Conservation (phyloP, 192 early-diverging fungal genomes). For the Podila epicladia region DNA sequence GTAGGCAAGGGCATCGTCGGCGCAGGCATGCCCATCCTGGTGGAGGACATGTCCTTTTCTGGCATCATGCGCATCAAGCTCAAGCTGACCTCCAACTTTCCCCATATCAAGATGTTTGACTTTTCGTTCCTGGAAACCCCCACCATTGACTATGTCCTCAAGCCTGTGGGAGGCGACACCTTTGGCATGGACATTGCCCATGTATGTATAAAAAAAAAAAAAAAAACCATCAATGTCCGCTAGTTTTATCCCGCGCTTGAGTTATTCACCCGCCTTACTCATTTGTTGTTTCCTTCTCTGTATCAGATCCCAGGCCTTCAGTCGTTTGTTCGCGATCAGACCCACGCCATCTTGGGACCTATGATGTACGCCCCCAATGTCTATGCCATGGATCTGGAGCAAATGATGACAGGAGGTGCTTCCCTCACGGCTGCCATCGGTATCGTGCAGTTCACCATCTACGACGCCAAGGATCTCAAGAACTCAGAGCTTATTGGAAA, state of each 20-base stretch:
- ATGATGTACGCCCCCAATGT: constrained; percentile 90
- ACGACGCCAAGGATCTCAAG: constrained; percentile 82
- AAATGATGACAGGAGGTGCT: constrained; percentile 74
- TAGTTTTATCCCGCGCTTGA: neutral
- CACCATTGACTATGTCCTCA: constrained; percentile 86
- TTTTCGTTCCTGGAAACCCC: constrained; percentile 88
- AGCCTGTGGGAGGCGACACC: constrained; percentile 88
- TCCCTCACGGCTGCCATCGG: constrained; percentile 78
- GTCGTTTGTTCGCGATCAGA: constrained; percentile 77
- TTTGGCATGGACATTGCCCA: constrained; percentile 90
- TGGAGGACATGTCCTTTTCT: constrained; percentile 87
- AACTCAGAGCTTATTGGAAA: constrained; percentile 90
- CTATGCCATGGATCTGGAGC: constrained; percentile 81
- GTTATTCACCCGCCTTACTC: neutral
- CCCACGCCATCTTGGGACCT: constrained; percentile 76
- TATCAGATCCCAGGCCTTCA: constrained; percentile 82
- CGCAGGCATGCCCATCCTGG: constrained; percentile 86
- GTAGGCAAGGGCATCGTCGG: constrained; percentile 89
- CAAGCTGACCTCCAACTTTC: constrained; percentile 87
- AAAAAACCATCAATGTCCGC: too few species aligned
- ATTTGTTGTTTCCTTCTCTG: too few species aligned
- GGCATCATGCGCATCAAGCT: constrained; percentile 82
- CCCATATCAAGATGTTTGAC: constrained; percentile 86
- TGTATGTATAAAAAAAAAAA: constrained; percentile 54
- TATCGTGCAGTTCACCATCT: constrained; percentile 83